Evolutionary conservation across 2,329 filamentous ascomycete species (phyloP).

Genomic region (Claviceps sp.): DNA sequence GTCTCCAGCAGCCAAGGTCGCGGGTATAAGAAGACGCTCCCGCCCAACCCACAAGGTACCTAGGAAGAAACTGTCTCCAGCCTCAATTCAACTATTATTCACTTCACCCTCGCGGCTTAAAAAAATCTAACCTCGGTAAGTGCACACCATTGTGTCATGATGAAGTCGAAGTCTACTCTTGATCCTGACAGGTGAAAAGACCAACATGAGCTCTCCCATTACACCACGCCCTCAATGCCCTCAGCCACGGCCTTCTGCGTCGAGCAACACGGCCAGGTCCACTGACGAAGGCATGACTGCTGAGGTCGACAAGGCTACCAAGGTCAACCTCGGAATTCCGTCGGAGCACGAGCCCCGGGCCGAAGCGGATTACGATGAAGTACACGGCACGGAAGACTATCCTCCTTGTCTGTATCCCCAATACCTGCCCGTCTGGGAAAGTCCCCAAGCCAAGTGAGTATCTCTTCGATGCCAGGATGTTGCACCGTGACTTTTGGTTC

Average conservation of each 20-base stretch:
- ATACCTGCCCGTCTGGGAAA: not conserved
- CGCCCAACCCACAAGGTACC: not conserved
- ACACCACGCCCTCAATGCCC: too few relatives aligned
- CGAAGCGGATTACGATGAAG: not conserved
- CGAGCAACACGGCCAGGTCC: not conserved
- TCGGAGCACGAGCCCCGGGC: not conserved
- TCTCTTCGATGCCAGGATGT: not conserved
- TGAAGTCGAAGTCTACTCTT: too few relatives aligned
- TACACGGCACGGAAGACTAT: not conserved
- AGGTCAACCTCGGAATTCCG: not conserved
- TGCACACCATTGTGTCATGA: too few relatives aligned
- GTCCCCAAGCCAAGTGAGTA: not conserved
- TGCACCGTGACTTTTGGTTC: not conserved
- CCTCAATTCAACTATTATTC: too few relatives aligned
- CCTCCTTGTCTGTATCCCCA: not conserved
- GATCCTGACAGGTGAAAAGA: too few relatives aligned
- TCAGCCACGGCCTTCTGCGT: not conserved
- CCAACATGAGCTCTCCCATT: too few relatives aligned
- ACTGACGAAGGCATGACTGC: not conserved
- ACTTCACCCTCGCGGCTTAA: too few relatives aligned
- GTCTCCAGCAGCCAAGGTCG: not conserved
- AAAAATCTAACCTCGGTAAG: too few relatives aligned
- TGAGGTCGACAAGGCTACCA: not conserved
- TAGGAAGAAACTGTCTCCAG: too few relatives aligned
- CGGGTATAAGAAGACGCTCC: not conserved